These are phyloP conservation scores for Solioccasus polychromus DNA, from an alignment of 768 basidiomycete species.

Conservation along the genomic window DNA sequence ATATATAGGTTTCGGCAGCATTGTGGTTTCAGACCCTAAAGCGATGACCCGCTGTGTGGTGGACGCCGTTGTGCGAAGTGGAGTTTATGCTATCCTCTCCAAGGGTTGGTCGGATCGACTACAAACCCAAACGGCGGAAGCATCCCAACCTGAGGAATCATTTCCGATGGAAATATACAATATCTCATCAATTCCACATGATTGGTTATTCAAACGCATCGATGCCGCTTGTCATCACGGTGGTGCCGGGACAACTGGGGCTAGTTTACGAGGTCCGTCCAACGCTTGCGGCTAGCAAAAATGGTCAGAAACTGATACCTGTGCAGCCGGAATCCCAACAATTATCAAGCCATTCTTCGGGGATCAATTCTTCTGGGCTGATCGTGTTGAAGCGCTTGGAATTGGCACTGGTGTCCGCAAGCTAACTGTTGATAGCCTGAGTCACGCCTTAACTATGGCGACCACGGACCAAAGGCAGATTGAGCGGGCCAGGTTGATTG, in stretches of 20 bases:
- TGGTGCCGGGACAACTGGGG: constrained; percentile 94
- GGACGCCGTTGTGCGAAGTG: constrained; percentile 82
- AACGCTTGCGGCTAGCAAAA: not conserved
- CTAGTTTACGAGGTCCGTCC: constrained; percentile 78
- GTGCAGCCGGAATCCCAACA: constrained; percentile 83
- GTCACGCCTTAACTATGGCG: constrained; percentile 74
- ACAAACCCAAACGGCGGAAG: constrained; percentile 58
- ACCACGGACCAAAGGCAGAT: constrained; percentile 91
- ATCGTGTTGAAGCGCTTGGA: constrained; percentile 95
- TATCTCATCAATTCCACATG: constrained; percentile 86
- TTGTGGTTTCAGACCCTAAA: constrained; percentile 93
- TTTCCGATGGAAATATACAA: constrained; percentile 78
- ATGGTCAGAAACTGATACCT: constrained; percentile 2
- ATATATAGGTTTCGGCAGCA: constrained; percentile 97
- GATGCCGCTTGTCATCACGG: constrained; percentile 99
- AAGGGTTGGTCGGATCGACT: constrained; percentile 98
- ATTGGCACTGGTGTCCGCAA: constrained; percentile 88
- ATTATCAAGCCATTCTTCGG: constrained; percentile 98
- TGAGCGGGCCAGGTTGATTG: constrained; percentile 76
- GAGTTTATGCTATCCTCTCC: constrained; percentile 88
- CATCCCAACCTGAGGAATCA: constrained; percentile 62
- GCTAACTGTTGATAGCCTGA: constrained; percentile 73
- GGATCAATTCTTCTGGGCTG: constrained; percentile 97
- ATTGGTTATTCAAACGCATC: constrained; percentile 93
- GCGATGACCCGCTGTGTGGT: constrained; percentile 90